These are phyloP conservation scores for Acacia crassicarpa DNA, from an alignment of 306 rosid genomes.

Conservation along the genomic window DNA sequence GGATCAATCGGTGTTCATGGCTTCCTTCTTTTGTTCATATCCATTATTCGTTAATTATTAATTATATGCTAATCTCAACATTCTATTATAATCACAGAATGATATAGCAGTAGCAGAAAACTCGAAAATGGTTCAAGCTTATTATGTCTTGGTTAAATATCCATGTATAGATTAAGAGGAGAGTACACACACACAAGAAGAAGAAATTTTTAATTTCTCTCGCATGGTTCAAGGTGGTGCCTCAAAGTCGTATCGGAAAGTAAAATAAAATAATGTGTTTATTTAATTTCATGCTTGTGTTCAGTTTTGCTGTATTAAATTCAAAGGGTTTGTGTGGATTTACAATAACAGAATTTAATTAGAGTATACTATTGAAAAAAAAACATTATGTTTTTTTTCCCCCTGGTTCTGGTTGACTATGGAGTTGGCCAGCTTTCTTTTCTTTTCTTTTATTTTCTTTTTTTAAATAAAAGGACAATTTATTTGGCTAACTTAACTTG, in stretches of 20 bases:
- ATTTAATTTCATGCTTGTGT: background rate
- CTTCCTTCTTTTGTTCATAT: background rate
- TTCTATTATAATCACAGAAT: background rate
- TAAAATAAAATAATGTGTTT: background rate
- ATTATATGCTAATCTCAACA: background rate
- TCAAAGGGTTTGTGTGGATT: background rate
- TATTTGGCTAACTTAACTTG: no score
- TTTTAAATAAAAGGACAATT: no score
- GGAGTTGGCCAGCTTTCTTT: no score
- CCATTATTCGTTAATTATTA: background rate
- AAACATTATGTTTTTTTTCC: no score
- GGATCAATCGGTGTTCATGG: background rate
- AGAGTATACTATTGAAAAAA: no score
- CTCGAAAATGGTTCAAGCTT: background rate
- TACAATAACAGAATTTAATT: no score
- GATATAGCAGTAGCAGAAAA: background rate
- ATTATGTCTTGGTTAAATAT: background rate
- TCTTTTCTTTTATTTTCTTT: no score
- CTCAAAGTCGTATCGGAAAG: background rate
- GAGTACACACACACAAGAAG: background rate
- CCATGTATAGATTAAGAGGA: background rate
- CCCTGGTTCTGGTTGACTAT: no score
- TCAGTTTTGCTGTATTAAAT: background rate
- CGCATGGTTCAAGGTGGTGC: background rate
- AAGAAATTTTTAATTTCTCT: background rate